Evolutionary conservation across 257 asterid genomes (phyloP).

Genomic region (Mentha longifolia): DNA sequence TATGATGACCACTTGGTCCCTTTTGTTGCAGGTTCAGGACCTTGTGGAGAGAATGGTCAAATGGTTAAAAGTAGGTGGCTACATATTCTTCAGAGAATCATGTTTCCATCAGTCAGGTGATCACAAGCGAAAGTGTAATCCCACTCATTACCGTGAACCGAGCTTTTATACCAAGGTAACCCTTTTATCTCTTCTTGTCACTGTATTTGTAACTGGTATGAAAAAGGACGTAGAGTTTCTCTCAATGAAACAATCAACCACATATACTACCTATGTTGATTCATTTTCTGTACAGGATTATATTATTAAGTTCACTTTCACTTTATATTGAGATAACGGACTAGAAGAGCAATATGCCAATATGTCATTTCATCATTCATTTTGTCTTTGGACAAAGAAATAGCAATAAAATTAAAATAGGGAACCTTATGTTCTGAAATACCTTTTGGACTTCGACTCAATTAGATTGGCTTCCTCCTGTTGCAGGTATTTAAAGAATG

Average conservation of each 20-base stretch:
- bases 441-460: slow-evolving; percentile 6
- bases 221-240: neutral
- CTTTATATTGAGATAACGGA: neutral
- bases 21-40: slow-evolving; percentile 65
- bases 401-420: neutral
- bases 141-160: slow-evolving; percentile 96
- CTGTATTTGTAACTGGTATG: neutral
- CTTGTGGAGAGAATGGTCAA: slow-evolving; percentile 76
- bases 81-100: slow-evolving; percentile 90
- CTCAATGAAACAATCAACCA: neutral
- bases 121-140: slow-evolving; percentile 82
- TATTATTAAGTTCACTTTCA: neutral
- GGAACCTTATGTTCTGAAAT: neutral
- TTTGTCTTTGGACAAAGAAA: neutral
- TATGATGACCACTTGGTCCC: slow-evolving; percentile 14
- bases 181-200: neutral
- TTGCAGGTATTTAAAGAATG: slow-evolving; percentile 82
- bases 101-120: slow-evolving; percentile 98
- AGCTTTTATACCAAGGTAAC: slow-evolving; percentile 90
- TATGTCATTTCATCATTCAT: neutral
- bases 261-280: neutral
- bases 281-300: neutral
- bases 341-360: neutral
- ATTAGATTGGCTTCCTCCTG: slow-evolving; percentile 26
- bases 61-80: slow-evolving; percentile 96